phyloP scores from a whole-genome alignment of 1,284 basidiomycete species.

The Puccinia hordei region DNA sequence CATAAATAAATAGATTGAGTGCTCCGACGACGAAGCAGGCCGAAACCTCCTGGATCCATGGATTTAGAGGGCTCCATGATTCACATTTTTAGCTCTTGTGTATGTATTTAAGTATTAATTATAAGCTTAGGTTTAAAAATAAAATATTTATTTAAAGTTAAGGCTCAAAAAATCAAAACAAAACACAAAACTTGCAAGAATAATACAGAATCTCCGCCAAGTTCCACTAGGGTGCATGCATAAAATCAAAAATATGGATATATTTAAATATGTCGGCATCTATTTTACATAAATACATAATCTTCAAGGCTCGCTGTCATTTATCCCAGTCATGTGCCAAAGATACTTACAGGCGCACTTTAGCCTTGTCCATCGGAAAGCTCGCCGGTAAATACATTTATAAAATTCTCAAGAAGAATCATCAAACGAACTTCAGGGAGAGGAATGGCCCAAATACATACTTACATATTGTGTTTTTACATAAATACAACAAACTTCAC shows the following conservation, averaged over 20 bases:
- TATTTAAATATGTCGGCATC: slow-evolving; percentile 21
- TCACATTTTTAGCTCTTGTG: background rate
- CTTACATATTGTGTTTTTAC: too few relatives aligned
- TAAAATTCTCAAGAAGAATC: too few relatives aligned
- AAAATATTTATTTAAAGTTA: too few relatives aligned
- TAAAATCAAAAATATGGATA: too few relatives aligned
- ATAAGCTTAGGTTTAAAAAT: too few relatives aligned
- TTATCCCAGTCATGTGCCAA: slow-evolving; percentile 8
- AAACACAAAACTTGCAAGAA: background rate
- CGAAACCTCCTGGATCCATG: slow-evolving; percentile 7
- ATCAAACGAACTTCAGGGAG: background rate
- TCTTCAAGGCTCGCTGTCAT: slow-evolving; percentile 18
- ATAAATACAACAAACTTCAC: too few relatives aligned
- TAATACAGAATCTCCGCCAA: background rate
- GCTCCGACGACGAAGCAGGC: slow-evolving; percentile 28
- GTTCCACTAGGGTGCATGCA: background rate
- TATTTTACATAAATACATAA: too few relatives aligned
- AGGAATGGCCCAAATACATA: background rate
- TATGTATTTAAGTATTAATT: too few relatives aligned
- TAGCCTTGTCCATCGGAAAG: background rate
- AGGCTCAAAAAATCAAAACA: too few relatives aligned
- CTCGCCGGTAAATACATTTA: background rate
- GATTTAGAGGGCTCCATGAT: background rate
- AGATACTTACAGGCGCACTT: too few relatives aligned
- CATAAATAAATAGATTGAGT: slow-evolving; percentile 12